phyloP scores from a whole-genome alignment of 2,329 filamentous ascomycete genomes.

The Exserohilum turcica region DNA sequence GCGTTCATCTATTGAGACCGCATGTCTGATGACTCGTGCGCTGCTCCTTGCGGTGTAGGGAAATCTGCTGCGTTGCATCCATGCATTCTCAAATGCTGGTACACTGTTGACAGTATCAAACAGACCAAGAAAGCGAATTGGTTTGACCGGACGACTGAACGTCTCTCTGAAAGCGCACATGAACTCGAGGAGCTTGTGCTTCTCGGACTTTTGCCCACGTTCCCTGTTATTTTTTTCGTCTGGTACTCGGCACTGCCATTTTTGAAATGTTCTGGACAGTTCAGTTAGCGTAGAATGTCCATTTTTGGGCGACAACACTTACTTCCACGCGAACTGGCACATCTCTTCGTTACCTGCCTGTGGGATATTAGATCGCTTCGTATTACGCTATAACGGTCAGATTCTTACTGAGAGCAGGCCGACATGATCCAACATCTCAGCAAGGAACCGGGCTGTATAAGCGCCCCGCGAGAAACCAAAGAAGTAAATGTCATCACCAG shows the following conservation, averaged over 20 bases:
- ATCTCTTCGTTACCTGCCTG: conserved; percentile 81
- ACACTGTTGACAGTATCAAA: conserved; percentile 86
- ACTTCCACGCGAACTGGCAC: conserved; percentile 81
- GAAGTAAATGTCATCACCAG: conserved; percentile 56
- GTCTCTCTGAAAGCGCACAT: conserved; percentile 83
- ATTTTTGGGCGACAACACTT: conserved; percentile 1
- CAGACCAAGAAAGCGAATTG: conserved; percentile 76
- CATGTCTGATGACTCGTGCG: conserved; percentile 67
- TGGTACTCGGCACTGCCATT: conserved; percentile 67
- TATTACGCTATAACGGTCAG: background rate
- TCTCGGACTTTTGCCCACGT: conserved; percentile 55
- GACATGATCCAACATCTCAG: conserved; percentile 84
- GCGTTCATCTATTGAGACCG: conserved; percentile 72
- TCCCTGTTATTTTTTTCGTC: conserved; percentile 32
- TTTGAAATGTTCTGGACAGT: conserved; percentile 63
- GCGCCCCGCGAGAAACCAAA: conserved; percentile 58
- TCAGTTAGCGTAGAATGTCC: background rate
- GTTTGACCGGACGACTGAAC: conserved; percentile 74
- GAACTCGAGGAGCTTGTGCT: conserved; percentile 70
- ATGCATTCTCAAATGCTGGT: conserved; percentile 73
- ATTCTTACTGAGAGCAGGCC: conserved; percentile 66
- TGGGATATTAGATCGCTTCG: background rate
- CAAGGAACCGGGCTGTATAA: conserved; percentile 60
- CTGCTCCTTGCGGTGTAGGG: conserved; percentile 66
- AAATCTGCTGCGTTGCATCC: conserved; percentile 79